Percentiles rank a stretch among this genome's conserved stretches.
phyloP scores from a whole-genome alignment of 2,329 filamentous ascomycete genomes.

The Zalaria obscura region DNA sequence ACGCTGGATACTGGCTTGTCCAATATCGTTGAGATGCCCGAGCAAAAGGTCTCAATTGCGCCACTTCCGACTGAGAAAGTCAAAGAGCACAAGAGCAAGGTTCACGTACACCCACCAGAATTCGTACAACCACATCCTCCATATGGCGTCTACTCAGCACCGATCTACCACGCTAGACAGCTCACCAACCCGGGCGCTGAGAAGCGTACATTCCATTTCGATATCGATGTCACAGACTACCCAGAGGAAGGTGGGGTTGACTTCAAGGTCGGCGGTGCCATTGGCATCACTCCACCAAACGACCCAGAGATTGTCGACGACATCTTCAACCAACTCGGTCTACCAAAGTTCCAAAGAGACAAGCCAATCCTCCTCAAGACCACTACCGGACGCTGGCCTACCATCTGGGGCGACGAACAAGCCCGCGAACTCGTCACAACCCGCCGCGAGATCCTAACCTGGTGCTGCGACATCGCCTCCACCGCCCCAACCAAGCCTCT shows the following conservation, averaged over 20 bases:
- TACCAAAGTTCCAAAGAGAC: conserved; percentile 72
- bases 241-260: conserved; percentile 72
- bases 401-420: conserved; percentile 89
- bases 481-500: conserved; percentile 82
- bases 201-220: conserved; percentile 96
- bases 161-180: conserved; percentile 70
- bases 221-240: conserved; percentile 91
- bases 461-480: conserved; percentile 90
- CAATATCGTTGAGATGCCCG: conserved; percentile 56
- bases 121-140: conserved; percentile 94
- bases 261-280: conserved; percentile 92
- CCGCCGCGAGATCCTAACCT: conserved; percentile 79
- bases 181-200: conserved; percentile 78
- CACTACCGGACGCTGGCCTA: conserved; percentile 76
- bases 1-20: conserved; percentile 56
- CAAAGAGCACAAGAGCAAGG: conserved; percentile 24
- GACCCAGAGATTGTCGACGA: conserved; percentile 64
- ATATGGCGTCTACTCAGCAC: conserved; percentile 83
- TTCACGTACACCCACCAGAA: conserved; percentile 55
- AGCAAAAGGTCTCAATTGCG: conserved; percentile 50
- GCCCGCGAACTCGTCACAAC: conserved; percentile 79
- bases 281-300: conserved; percentile 86
- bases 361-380: conserved; percentile 72
- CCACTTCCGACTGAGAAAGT: conserved; percentile 28
- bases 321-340: conserved; percentile 64